Base-by-base conservation (phyloP, 306 rosid species). In the Potentilla sterilis region DNA sequence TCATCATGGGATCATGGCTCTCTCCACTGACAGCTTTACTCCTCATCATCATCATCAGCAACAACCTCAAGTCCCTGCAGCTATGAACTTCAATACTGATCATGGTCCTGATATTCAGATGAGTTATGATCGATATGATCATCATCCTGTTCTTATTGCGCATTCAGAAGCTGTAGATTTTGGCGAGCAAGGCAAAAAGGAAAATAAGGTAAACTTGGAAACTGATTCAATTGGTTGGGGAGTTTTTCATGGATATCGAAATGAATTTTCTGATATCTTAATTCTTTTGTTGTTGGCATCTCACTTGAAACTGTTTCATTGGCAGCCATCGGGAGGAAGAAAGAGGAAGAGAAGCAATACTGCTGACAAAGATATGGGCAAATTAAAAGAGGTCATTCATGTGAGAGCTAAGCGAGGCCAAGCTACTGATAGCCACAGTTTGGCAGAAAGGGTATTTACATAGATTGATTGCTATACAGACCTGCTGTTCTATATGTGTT, bases 361-460 rank as follows among this genome's bases (percentile, higher is more conserved):
- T 38, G 77, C 3, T 38, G 77, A 57, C 9, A 75, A 70, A 67
- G 78, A 47, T 61, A 79, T 34, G 55, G 84, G 81, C 72, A 89
- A 84, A 75, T 46, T 74, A 62, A 85, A 81, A 14, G 89, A 74
- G 79, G 89, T 86, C 12, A 81, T 88, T 70, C 92, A 83, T 83
- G 92, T 88, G 59, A 85, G 96, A 78, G 89, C 90, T 48, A 90
- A 85, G 75, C 80, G 96, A 88, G 90, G 92, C 69, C 88, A 88
- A 81, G 92, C 96, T 34, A 88, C 90, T 48, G 89, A 90, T 71
- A 86, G 85, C 70, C 96, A 90, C 82, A 88, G 90, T 80, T 84
- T 88, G 80, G 89, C 92, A 41, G 96, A 90, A 79, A 90, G 90
- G 88, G 95, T 87, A 58, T 58, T 11, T 2, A n/a, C n/a, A n/a